phyloP scores from a whole-genome alignment of 768 basidiomycete species.

The Collybiopsis luxurians region DNA sequence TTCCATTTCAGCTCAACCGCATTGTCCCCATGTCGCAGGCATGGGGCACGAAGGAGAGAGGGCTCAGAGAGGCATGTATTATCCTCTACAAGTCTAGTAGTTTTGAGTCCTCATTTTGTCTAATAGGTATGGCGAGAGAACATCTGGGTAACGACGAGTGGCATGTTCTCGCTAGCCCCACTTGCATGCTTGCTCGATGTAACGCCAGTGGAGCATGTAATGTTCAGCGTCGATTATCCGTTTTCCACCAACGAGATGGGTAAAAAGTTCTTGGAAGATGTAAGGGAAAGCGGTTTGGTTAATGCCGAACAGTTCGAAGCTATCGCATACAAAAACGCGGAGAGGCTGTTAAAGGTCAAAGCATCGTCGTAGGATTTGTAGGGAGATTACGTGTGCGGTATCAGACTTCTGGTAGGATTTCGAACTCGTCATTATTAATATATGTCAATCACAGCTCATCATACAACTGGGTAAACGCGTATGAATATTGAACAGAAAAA shows the following conservation, averaged over 20 bases:
- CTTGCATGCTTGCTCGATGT: not conserved
- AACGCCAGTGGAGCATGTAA: not conserved
- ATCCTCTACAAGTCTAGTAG: not conserved
- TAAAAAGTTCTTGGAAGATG: not conserved
- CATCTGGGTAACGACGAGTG: conserved; percentile 3
- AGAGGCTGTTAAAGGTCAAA: not conserved
- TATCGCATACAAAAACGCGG: not conserved
- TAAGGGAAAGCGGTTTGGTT: not conserved
- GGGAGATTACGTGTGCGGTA: no score
- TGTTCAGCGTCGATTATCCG: conserved; percentile 4
- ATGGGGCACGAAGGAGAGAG: not conserved
- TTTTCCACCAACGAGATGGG: conserved; percentile 1
- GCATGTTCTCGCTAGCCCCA: conserved; percentile 1
- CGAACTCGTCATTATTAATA: no score
- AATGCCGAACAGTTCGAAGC: not conserved
- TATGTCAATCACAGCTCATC: no score
- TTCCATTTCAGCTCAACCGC: conserved; percentile 1
- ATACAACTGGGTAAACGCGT: no score
- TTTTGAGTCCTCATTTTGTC: not conserved
- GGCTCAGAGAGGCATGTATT: not conserved
- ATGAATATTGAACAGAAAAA: no score
- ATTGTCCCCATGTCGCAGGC: not conserved
- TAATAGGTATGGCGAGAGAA: conserved; percentile 4
- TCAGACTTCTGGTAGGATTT: no score
- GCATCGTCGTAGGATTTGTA: not conserved